Percentiles rank a stretch among this genome's conserved stretches.
phyloP scores from a whole-genome alignment of 306 rosid species.

The Quercus variabilis region DNA sequence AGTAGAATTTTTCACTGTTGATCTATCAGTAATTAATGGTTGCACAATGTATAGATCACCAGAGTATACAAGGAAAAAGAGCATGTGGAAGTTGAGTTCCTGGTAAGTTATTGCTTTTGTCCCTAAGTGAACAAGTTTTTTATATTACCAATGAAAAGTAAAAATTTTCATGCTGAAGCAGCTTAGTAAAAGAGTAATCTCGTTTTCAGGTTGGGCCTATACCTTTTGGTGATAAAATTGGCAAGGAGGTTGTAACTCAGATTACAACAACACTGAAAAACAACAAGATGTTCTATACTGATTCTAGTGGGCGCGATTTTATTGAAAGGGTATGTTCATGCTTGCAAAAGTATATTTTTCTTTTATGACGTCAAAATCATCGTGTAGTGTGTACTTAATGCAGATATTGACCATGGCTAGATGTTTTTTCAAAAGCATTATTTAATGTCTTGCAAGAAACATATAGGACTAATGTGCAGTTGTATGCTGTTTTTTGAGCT shows the following conservation, averaged over 20 bases:
- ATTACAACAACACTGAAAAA: conserved; percentile 52
- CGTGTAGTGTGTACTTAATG: no score
- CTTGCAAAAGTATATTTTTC: no score
- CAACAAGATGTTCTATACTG: conserved; percentile 79
- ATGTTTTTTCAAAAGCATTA: background rate
- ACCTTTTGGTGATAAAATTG: conserved; percentile 72
- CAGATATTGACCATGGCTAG: background rate
- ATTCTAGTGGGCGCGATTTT: conserved; percentile 94
- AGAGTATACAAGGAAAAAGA: conserved; percentile 82
- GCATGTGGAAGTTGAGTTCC: conserved; percentile 89
- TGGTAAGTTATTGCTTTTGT: conserved; percentile 35
- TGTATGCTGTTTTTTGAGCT: background rate
- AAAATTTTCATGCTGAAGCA: background rate
- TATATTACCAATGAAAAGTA: background rate
- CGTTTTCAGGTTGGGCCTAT: conserved; percentile 76
- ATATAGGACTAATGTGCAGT: background rate
- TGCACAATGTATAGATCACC: conserved; percentile 48
- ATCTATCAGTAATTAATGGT: no score
- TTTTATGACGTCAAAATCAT: no score
- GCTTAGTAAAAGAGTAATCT: background rate
- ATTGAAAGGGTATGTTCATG: conserved; percentile 58
- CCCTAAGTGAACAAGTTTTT: background rate
- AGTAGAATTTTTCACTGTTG: no score
- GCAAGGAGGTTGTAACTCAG: conserved; percentile 79
- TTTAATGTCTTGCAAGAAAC: background rate